phyloP scores from a whole-genome alignment of 352 stramenopile species.

The Globisporangium radiosum region DNA sequence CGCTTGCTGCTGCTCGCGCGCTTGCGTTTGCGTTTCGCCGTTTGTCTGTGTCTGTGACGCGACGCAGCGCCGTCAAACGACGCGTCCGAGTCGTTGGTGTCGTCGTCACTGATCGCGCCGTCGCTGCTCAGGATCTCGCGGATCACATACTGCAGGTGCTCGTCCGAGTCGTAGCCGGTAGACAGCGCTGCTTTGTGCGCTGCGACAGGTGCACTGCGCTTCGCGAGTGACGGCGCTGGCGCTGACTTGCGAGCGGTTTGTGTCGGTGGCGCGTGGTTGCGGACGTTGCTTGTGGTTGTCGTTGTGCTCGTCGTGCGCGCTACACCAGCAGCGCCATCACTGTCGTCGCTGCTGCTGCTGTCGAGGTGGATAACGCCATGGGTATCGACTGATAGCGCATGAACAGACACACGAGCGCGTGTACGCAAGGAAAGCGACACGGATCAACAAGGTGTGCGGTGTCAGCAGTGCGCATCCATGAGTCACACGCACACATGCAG shows the following conservation, averaged over 20 bases:
- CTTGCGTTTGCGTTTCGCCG: constrained; percentile 7
- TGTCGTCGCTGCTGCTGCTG: constrained; percentile 3
- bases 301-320: background rate
- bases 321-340: background rate
- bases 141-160: constrained; percentile 13
- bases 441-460: background rate
- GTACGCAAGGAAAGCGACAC: background rate
- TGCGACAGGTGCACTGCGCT: constrained; percentile 4
- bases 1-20: background rate
- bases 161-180: constrained; percentile 10
- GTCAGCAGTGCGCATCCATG: no score
- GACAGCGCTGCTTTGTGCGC: constrained; percentile 5
- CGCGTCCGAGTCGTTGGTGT: constrained; percentile 6
- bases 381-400: constrained; percentile 9
- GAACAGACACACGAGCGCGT: background rate
- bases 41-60: no score
- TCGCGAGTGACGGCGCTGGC: background rate
- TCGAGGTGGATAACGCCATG: constrained; percentile 16
- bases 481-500: background rate
- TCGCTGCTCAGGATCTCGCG: constrained; percentile 11
- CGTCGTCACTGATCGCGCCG: background rate
- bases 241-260: constrained; percentile 9
- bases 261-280: background rate
- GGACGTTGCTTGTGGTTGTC: background rate
- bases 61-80: constrained; percentile 4